phyloP scores from a whole-genome alignment of 345 rosid species.

The Combretum micranthum region DNA sequence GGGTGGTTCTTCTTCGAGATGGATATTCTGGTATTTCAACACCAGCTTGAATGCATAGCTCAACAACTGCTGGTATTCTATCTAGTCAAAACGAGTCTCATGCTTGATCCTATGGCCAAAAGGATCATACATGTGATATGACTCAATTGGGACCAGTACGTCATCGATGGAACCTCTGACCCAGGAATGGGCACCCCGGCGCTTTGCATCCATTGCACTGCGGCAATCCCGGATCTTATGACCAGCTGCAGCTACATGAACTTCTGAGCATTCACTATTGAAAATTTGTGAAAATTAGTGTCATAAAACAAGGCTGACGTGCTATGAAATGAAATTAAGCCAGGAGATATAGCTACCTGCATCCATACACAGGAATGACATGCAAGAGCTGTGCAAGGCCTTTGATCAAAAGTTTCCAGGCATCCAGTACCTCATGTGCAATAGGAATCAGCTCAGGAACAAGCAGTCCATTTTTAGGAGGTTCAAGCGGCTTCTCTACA shows the following conservation, averaged over 20 bases:
- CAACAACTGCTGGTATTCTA: slow-evolving; percentile 82
- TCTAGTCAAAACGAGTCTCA: slow-evolving; percentile 77
- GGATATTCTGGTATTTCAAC: slow-evolving; percentile 80
- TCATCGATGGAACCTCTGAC: slow-evolving; percentile 67
- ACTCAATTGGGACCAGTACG: slow-evolving; percentile 70
- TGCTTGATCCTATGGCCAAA: slow-evolving; percentile 71
- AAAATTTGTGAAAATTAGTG: slow-evolving; percentile 4
- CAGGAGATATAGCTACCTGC: slow-evolving; percentile 34
- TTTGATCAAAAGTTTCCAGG: slow-evolving; percentile 73
- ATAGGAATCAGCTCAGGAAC: slow-evolving; percentile 66
- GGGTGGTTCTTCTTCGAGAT: slow-evolving; percentile 66
- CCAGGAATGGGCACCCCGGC: slow-evolving; percentile 65
- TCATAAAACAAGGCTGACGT: too few species aligned
- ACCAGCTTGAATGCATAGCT: slow-evolving; percentile 86
- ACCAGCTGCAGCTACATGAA: slow-evolving; percentile 68
- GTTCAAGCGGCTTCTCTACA: slow-evolving; percentile 67
- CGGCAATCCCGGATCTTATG: slow-evolving; percentile 56
- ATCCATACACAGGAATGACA: slow-evolving; percentile 64
- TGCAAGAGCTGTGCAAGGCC: slow-evolving; percentile 79
- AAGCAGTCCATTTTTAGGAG: slow-evolving; percentile 80
- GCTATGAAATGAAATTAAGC: too few species aligned
- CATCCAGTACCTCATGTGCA: slow-evolving; percentile 61
- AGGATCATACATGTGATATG: slow-evolving; percentile 83
- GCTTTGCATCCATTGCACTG: slow-evolving; percentile 34
- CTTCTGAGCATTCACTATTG: slow-evolving; percentile 67